These are phyloP conservation scores for Calonectria leucothoes DNA, from an alignment of 2,329 filamentous ascomycete species.

Conservation along the genomic window DNA sequence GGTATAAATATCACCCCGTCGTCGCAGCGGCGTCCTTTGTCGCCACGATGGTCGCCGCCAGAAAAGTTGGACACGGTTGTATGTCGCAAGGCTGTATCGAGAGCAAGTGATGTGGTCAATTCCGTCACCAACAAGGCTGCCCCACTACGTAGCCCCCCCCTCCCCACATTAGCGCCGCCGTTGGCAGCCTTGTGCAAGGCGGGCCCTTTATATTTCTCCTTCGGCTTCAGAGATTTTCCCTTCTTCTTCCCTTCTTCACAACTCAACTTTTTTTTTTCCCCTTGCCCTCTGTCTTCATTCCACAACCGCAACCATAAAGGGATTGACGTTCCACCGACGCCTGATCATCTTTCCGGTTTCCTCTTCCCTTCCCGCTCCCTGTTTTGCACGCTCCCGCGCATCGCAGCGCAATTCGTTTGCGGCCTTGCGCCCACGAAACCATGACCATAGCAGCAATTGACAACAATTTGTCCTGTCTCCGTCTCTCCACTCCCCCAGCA, in stretches of 20 bases:
- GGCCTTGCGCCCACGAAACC: background rate
- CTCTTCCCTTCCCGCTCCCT: background rate
- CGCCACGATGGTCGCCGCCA: background rate
- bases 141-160: no score
- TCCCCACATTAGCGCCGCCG: no score
- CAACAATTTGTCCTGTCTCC: background rate
- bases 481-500: conserved; percentile 2
- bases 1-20: background rate
- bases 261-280: background rate
- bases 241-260: conserved; percentile 18
- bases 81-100: conserved; percentile 17
- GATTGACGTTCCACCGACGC: conserved; percentile 8
- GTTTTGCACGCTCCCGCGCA: background rate
- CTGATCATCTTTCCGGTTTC: background rate
- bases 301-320: background rate
- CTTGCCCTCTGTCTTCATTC: background rate
- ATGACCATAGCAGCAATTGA: conserved; percentile 27
- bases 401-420: background rate
- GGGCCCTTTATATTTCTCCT: conserved; percentile 29
- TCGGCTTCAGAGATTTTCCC: conserved; percentile 13
- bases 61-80: conserved; percentile 23
- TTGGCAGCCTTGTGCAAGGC: no score
- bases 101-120: conserved; percentile 5
- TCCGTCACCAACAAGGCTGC: conserved; percentile 19
- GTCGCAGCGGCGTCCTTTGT: background rate